A percentile compares a stretch with the other conserved stretches of the same genome.
Evolutionary conservation across 2,329 filamentous ascomycete genomes (phyloP).

Genomic region (Ophiostoma sp.): DNA sequence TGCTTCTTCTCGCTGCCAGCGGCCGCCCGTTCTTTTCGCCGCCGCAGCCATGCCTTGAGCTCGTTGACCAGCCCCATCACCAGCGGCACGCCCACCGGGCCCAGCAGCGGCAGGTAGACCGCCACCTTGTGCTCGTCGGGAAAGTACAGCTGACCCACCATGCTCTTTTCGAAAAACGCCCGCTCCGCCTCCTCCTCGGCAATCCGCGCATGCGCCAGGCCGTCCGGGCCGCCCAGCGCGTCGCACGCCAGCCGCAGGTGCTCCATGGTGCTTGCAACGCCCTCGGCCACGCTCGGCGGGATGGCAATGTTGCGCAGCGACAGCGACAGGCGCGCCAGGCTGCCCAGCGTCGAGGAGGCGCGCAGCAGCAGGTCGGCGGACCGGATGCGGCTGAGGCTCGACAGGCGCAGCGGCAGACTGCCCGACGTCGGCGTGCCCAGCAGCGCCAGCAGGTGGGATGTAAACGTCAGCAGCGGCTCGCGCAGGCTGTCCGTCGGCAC

Average conservation of each 20-base stretch:
- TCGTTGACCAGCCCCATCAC: slow-evolving; percentile 81
- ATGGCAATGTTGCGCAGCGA: slow-evolving; percentile 89
- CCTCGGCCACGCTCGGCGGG: slow-evolving; percentile 76
- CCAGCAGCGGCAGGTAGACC: slow-evolving; percentile 86
- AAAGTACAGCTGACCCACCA: slow-evolving; percentile 98
- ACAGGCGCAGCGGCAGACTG: slow-evolving; percentile 77
- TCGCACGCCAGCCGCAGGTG: slow-evolving; percentile 75
- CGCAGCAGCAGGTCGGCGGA: slow-evolving; percentile 80
- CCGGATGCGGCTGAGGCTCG: slow-evolving; percentile 77
- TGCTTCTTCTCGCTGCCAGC: slow-evolving; percentile 36
- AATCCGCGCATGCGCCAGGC: slow-evolving; percentile 72
- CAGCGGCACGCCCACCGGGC: slow-evolving; percentile 84
- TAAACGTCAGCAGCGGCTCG: slow-evolving; percentile 82
- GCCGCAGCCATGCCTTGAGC: slow-evolving; percentile 56
- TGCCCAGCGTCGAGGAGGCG: slow-evolving; percentile 90
- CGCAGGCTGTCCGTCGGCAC: slow-evolving; percentile 64
- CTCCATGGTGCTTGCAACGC: slow-evolving; percentile 71
- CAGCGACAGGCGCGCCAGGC: slow-evolving; percentile 75
- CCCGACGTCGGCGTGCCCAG: slow-evolving; percentile 78
- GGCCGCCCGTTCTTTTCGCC: slow-evolving; percentile 42
- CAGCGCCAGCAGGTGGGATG: slow-evolving; percentile 80
- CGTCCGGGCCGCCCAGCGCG: slow-evolving; percentile 59
- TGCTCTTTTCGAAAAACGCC: slow-evolving; percentile 97
- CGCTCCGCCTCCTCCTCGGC: slow-evolving; percentile 86
- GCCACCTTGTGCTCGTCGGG: slow-evolving; percentile 98